These are phyloP conservation scores for Colletotrichum musae DNA, from an alignment of 2,329 filamentous ascomycete genomes.

Conservation along the genomic window DNA sequence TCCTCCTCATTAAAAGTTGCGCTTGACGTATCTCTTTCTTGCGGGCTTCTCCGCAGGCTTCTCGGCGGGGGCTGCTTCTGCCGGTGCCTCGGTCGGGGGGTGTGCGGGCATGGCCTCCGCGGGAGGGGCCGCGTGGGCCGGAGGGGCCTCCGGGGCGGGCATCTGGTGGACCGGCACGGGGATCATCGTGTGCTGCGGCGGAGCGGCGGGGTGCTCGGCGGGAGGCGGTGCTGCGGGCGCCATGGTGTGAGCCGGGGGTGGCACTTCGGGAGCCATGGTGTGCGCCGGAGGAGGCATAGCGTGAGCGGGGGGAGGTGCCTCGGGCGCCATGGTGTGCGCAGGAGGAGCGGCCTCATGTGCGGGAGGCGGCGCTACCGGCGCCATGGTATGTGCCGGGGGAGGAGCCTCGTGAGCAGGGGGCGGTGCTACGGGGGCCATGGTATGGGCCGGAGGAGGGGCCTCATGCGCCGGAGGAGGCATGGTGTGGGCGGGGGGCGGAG, in stretches of 20 bases:
- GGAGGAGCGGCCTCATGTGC: constrained; percentile 19
- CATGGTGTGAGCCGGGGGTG: constrained; percentile 20
- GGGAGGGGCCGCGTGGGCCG: constrained; percentile 11
- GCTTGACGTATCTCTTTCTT: constrained; percentile 34
- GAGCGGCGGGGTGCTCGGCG: constrained; percentile 11
- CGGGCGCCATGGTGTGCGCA: background rate
- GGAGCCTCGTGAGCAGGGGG: constrained; percentile 4
- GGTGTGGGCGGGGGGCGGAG: background rate
- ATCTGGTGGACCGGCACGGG: constrained; percentile 1
- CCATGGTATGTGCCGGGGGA: constrained; percentile 20
- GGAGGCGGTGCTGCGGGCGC: constrained; percentile 3
- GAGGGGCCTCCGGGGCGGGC: background rate
- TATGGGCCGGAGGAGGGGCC: constrained; percentile 6
- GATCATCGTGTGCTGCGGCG: constrained; percentile 3
- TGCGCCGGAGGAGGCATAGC: background rate
- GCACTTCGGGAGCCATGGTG: constrained; percentile 16
- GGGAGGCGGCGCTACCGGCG: constrained; percentile 1
- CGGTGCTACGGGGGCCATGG: constrained; percentile 6
- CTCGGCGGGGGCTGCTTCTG: constrained; percentile 6
- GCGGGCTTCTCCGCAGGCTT: constrained; percentile 19
- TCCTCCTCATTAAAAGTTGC: constrained; percentile 4
- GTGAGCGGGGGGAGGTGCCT: constrained; percentile 8
- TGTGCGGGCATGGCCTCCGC: constrained; percentile 29
- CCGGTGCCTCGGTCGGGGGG: constrained; percentile 19
- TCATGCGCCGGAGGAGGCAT: constrained; percentile 11